Base-by-base conservation (phyloP, 305 asterid species). In the Caryopteris hybrid region DNA sequence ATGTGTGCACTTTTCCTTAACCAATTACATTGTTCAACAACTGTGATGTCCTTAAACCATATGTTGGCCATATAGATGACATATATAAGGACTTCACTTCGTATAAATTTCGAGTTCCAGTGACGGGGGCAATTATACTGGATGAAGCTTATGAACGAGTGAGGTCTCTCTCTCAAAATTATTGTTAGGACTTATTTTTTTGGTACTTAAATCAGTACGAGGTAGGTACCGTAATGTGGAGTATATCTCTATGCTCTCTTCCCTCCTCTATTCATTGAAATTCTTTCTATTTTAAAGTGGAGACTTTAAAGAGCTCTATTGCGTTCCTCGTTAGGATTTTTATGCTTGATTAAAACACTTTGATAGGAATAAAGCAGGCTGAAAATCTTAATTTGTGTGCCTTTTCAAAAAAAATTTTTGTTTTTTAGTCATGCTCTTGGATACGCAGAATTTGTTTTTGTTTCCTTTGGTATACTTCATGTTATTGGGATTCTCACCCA, bases 81-180 rank as follows among this genome's bases (percentile, higher is more conserved):
- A 94, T 94, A 70, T 91, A 91, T 76, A 94, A 94, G 88, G 98
- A 94, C 80, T 94, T 94, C 74, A 94, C 98, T 17, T 91, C 99
- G n/a, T 94, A 94, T 79, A 94, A 94, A 79, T 96, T 94, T 72
- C 90, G 98, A 60, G 99, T 94, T 82, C 99, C 99, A 41, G 98
- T 91, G 43, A 91, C 97, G 0, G 99, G 97, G 72, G 98, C 98
- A 71, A 94, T 94, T 59, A 94, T 91, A 75, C 85, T 94, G 82
- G 99, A 94, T 70, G 92, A 89, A 80, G 82, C 97, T 52, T 94
- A 78, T 66, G 96, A 94, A 81, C 76, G 96, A 91, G 99, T 94
- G 81, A 84, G 95, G 31, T 51, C 17, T 14, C 66, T 47, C 48
- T 48, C 45, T n/a, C 74, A 42, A 48, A 16, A 31, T 53, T 74